Evolutionary conservation across 75 land plant genomes (phyloP).

Genomic region (Isoetes taiwanensis): DNA sequence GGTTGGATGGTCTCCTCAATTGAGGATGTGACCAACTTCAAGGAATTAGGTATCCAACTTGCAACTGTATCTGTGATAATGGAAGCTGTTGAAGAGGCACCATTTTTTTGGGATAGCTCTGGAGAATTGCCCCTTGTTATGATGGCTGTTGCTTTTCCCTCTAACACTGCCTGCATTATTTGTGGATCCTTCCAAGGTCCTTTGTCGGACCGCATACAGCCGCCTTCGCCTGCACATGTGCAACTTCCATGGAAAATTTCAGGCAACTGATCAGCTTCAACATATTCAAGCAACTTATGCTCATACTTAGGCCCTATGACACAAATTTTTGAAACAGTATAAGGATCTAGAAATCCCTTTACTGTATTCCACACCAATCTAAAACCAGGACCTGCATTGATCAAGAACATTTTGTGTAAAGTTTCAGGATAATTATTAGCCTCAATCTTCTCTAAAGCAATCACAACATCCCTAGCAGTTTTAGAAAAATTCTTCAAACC

Average conservation of each 20-base stretch:
- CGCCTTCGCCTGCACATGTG: conserved; percentile 12
- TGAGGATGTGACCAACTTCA: too few species aligned
- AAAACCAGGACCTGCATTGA: conserved; percentile 77
- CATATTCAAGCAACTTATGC: conserved; percentile 8
- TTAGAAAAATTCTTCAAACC: conserved; percentile 44
- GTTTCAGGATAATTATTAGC: conserved; percentile 75
- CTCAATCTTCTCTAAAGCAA: conserved; percentile 53
- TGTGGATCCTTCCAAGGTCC: conserved; percentile 18
- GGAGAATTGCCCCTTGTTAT: too few species aligned
- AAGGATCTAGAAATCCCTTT: conserved; percentile 54
- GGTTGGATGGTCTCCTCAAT: too few species aligned
- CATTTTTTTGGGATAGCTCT: too few species aligned
- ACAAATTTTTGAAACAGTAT: conserved; percentile 56
- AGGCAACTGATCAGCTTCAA: conserved; percentile 14
- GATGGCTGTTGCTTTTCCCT: too few species aligned
- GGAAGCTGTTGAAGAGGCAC: too few species aligned
- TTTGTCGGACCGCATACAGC: conserved; percentile 16
- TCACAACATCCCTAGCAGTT: conserved; percentile 42
- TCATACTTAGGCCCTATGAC: conserved; percentile 28
- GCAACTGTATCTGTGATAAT: too few species aligned
- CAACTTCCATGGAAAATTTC: conserved; percentile 14
- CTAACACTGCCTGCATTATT: conserved; percentile 21
- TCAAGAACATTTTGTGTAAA: conserved; percentile 55
- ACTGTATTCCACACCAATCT: conserved; percentile 63
- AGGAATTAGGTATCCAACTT: too few species aligned